These are phyloP conservation scores for Fragosphaeria purpurea DNA, from an alignment of 2,329 filamentous ascomycete species.

Conservation along the genomic window DNA sequence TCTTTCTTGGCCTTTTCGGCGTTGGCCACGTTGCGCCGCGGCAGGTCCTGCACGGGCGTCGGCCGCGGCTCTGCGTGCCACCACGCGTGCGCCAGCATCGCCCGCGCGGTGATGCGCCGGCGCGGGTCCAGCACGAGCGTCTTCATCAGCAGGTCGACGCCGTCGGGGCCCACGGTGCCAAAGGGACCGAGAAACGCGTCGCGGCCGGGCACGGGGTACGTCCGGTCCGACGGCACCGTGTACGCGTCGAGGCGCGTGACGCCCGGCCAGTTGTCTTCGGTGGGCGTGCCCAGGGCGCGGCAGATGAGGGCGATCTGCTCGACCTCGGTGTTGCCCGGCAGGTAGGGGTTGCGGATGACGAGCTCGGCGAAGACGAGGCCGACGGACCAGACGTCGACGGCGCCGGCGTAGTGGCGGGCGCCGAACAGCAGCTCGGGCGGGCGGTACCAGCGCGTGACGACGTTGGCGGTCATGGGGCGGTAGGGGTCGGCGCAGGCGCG, in stretches of 20 bases:
- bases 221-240: constrained; percentile 48
- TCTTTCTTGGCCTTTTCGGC: constrained; percentile 49
- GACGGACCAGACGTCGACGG: constrained; percentile 90
- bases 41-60: constrained; percentile 71
- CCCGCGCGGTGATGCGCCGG: constrained; percentile 65
- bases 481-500: constrained; percentile 83
- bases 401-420: constrained; percentile 77
- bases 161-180: constrained; percentile 67
- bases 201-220: constrained; percentile 51
- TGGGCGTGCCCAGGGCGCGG: constrained; percentile 78
- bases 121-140: constrained; percentile 82
- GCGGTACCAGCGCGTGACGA: constrained; percentile 95
- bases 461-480: constrained; percentile 79
- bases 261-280: constrained; percentile 91
- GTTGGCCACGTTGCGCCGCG: constrained; percentile 59
- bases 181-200: constrained; percentile 71
- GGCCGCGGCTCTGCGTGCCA: constrained; percentile 79
- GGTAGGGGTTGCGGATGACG: constrained; percentile 69
- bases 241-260: constrained; percentile 74
- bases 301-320: constrained; percentile 79
- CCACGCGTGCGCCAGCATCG: constrained; percentile 74
- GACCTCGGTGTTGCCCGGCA: constrained; percentile 76
- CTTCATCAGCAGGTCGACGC: constrained; percentile 78
- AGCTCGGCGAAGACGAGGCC: constrained; percentile 91
- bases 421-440: constrained; percentile 91